Evolutionary conservation across 2,329 filamentous ascomycete genomes (phyloP), one percentile per base, ranked within the genome.

Genomic region (Trichoderma breve): DNA sequence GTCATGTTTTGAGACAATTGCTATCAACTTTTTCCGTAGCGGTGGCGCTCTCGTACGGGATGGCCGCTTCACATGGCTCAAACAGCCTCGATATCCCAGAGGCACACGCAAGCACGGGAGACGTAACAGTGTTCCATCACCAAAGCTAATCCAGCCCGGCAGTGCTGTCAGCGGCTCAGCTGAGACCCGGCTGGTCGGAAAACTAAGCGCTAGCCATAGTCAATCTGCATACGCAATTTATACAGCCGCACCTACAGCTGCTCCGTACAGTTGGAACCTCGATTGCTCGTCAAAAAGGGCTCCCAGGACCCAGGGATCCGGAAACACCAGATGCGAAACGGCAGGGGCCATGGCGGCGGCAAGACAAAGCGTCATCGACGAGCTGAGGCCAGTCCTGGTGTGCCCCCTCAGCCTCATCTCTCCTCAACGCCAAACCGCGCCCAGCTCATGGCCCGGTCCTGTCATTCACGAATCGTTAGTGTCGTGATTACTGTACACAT

Each of bases 181-280:
- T 70, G 67, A 62, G 51, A 58, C 58, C 47, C 60, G 68, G 43
- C 53, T 55, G 55, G 58, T 57, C 60, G 60, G 60, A 70, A 70
- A 70, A 28, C 68, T 53, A 63, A 61, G 66, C 66, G 66, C 68
- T 70, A 63, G 43, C 36, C 21, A 70, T 36, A 63, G 58, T 47
- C 60, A 57, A 70, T 70, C 68, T 70, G 68, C 58, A 70, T 43
- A 70, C 36, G 58, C 60, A 57, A 63, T 70, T 53, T 53, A 61
- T 62, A 62, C 67, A 62, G 36, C 57, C 57, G 57, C 67, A 51
- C 32, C 67, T 39, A 66, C 36, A 8, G 34, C 18, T 39, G 57
- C 34, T 58, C 53, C 65, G 53, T 60, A 21, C 34, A 28, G 24
- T 60, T 60, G 34, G 36, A 60, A 68, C 34, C n/a, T 62, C 58